Base-by-base conservation (phyloP, 192 early-diverging fungal species). In the Mortierella hygrophila region DNA sequence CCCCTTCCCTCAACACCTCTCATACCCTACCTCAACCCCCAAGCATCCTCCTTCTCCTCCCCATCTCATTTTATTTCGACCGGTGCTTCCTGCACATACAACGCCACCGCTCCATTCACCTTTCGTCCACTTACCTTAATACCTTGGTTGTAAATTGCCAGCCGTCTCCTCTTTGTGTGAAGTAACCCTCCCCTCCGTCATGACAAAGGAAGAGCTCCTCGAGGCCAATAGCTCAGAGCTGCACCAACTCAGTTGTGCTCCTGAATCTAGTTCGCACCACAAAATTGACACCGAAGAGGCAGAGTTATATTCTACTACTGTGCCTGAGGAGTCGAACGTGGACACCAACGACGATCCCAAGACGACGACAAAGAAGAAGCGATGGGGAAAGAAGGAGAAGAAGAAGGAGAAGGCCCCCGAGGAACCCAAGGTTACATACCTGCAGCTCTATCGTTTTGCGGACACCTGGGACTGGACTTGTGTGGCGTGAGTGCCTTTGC, bases 361-460 rank as follows among this genome's bases (percentile, higher is more conserved):
- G 49, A 52, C 16, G 49, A 32, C 26, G 10, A 29, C 60, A 10
- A 65, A 65, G 60, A 57, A 57, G 55, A 63, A 63, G 10, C 9
- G 29, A 23, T 63, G 57, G 57, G 57, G 57, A 11, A 63, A 63
- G 57, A 63, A 57, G 55, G 55, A 55, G 4, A 55, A n/a, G 55
- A 79, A 76, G 26, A 75, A 49, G 29, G 63, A 87, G 21, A 90
- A 90, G 68, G 26, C 44, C 3, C 82, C 90, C 16, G 88, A 90
- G 72, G 72, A 85, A 38, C 91, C 91, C 20, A 54, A 89, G 68
- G 89, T 96, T 1, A 80, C 93, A 1, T 80, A 94, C 40, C 35
- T 91, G 18, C 82, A 93, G 82, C 88, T 97, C 16, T 96, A 93
- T 76, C 92, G 94, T 29, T 97, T 94, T 81, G 92, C 95, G 0